Base-by-base conservation (phyloP, 176 grass and related monocot genomes). In the Oryza brachyantha region DNA sequence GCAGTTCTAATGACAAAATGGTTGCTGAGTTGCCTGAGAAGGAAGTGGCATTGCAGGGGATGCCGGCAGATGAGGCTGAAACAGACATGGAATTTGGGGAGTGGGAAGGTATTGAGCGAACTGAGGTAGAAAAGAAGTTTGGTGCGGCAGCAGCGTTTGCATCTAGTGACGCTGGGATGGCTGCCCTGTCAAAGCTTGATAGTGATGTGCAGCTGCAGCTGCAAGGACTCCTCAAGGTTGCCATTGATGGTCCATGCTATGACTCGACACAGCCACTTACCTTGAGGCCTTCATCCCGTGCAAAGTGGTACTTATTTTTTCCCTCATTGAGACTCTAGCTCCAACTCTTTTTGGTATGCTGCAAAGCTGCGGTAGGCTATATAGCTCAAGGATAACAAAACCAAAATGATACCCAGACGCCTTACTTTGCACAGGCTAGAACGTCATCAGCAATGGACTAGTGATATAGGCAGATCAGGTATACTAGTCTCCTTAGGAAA, bases 31-130 rank as follows among this genome's bases (percentile, higher is more conserved):
- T 84, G 29, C 79, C 85, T 14, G 68, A 41, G 55, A 72, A 66
- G 65, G 78, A 63, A 48, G 35, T 75, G 4, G 16, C 66, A 86
- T 88, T 86, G 58, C 73, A 62, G 29, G 65, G 17, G 45, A 21
- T 48, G 52, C 64, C 2, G 0, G 72, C 83, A 50, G 78, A 83
- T 14, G 78, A 66, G 29, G 19, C 46, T 57, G 73, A 8, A 27
- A 12, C 76, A 21, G 78, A 82, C 55, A 68, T 87, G 71, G 92
- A 90, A 21, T 89, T 93, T 74, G 90, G 84, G 64, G 95, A 89
- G 29, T 99, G 96, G 96, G 96, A 99, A 77, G 96, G 96, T 75
- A 96, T 99, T 22, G 96, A 99, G 76, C 91, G 81, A 63, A 96
- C 85, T 46, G 92, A 99, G 31, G 73, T 90, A 50, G 90, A 91